Conservation (phyloP, 345 rosid species). For the Populus simonii region DNA sequence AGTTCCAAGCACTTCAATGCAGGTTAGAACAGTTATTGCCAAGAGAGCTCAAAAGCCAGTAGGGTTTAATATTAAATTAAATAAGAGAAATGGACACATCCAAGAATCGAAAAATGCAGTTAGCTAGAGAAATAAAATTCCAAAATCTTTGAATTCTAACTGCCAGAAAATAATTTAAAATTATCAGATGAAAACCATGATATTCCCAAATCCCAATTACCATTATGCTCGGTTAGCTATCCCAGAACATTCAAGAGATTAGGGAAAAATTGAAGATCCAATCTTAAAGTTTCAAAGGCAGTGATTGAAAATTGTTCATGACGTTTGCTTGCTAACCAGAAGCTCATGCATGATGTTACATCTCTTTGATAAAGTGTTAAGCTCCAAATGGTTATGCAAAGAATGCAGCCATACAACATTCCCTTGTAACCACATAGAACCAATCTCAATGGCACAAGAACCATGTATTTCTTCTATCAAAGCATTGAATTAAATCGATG, state of each 20-base stretch:
- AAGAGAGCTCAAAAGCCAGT: no score
- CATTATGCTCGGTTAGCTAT: not conserved
- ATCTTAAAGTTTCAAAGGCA: not conserved
- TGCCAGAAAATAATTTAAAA: not conserved
- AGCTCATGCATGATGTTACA: not conserved
- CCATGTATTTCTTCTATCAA: not conserved
- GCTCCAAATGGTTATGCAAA: not conserved
- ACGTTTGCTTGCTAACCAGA: not conserved
- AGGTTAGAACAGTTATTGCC: no score
- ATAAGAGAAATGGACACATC: no score
- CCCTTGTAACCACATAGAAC: not conserved
- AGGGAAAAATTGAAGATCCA: not conserved
- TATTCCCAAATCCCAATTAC: not conserved
- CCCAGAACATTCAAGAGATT: not conserved
- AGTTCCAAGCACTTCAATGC: not conserved
- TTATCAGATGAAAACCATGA: not conserved
- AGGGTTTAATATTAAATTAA: not conserved
- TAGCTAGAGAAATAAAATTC: not conserved
- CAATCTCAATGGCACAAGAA: not conserved
- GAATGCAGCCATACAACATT: not conserved
- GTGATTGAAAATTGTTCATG: not conserved
- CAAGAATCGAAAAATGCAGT: not conserved
- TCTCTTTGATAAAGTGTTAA: not conserved
- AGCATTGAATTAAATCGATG: not conserved
- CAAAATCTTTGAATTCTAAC: not conserved